These are phyloP conservation scores for Toxoplasma gondii DNA, from an alignment of 169 alveolate genomes.

Conservation along the genomic window DNA sequence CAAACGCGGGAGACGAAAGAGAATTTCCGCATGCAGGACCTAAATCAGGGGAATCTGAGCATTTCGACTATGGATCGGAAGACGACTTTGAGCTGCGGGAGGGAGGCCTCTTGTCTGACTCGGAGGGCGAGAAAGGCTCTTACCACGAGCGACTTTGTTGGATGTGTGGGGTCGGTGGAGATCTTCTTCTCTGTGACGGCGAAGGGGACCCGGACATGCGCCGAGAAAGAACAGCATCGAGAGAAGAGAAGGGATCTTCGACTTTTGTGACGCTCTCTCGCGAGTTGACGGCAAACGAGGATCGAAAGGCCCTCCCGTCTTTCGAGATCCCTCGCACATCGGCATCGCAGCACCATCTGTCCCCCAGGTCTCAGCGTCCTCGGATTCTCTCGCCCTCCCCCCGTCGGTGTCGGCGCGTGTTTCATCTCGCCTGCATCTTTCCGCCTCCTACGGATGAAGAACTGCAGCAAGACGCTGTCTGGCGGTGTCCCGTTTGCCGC, in stretches of 20 bases:
- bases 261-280: no score
- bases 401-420: slow-evolving; percentile 24
- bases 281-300: no score
- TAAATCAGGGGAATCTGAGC: no score
- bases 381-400: neutral
- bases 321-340: no score
- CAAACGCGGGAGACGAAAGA: no score
- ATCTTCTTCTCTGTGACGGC: slow-evolving; percentile 37
- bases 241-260: neutral
- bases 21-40: no score
- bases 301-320: no score
- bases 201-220: neutral
- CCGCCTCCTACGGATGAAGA: slow-evolving; percentile 33
- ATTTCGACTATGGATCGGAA: no score
- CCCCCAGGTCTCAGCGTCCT: neutral
- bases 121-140: neutral
- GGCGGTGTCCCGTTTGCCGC: slow-evolving; percentile 30
- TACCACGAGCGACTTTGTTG: slow-evolving; percentile 40
- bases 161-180: slow-evolving; percentile 42
- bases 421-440: slow-evolving; percentile 17
- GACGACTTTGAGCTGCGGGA: no score
- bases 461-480: slow-evolving; percentile 7
- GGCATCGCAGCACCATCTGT: no score
- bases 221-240: neutral
- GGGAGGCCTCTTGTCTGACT: neutral